Percentiles rank a stretch among this genome's conserved stretches.
phyloP scores from a whole-genome alignment of 495 filamentous ascomycete species.

The Trichoderma gamsii region DNA sequence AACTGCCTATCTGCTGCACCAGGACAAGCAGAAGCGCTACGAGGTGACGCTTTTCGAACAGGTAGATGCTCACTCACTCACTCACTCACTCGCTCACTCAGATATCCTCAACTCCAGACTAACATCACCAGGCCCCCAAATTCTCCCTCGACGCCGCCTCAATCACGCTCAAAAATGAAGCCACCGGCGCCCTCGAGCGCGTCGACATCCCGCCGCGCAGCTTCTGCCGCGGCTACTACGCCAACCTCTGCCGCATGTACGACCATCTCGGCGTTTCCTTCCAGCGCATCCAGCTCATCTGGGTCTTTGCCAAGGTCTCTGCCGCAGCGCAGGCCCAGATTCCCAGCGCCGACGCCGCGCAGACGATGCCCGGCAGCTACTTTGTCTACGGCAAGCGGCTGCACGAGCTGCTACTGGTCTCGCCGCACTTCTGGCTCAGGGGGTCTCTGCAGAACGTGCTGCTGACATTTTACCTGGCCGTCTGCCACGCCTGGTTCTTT shows the following conservation, averaged over 20 bases:
- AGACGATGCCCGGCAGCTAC: constrained; percentile 15
- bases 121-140: constrained; percentile 26
- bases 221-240: constrained; percentile 50
- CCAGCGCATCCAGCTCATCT: constrained; percentile 41
- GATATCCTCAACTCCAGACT: too few relatives aligned
- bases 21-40: constrained; percentile 38
- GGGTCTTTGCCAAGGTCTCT: constrained; percentile 28
- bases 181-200: constrained; percentile 23
- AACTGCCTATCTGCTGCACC: constrained; percentile 43
- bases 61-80: constrained; percentile 30
- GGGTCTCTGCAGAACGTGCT: constrained; percentile 19
- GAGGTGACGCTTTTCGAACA: constrained; percentile 44
- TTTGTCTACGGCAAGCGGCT: constrained; percentile 47
- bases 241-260: constrained; percentile 50
- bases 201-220: constrained; percentile 54
- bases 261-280: constrained; percentile 43
- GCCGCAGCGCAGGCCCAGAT: neutral
- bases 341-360: neutral
- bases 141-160: constrained; percentile 40
- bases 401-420: constrained; percentile 35
- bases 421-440: neutral
- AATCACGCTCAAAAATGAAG: constrained; percentile 26
- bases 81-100: constrained; percentile 20
- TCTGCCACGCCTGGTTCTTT: constrained; percentile 29
- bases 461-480: constrained; percentile 26